phyloP scores from a whole-genome alignment of 208 protist genomes.

The Trypanosoma lewisi region DNA sequence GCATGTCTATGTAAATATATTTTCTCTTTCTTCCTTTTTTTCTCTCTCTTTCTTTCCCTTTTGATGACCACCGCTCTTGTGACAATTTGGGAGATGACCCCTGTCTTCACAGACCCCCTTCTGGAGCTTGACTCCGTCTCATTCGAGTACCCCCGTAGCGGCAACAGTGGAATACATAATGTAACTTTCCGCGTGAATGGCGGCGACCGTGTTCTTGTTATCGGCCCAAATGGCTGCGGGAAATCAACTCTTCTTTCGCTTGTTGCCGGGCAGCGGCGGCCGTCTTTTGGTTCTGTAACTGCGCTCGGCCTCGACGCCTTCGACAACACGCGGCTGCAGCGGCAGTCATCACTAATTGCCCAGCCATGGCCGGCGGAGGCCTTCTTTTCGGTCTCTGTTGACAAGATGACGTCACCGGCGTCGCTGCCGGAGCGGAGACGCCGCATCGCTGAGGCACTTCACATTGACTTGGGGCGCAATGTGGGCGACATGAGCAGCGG shows the following conservation, averaged over 20 bases:
- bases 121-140: conserved; percentile 31
- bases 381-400: conserved; percentile 75
- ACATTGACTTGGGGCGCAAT: conserved; percentile 39
- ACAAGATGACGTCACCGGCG: conserved; percentile 48
- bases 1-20: too few species aligned
- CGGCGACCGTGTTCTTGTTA: conserved; percentile 88
- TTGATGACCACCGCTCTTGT: neutral
- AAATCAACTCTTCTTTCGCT: conserved; percentile 95
- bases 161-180: conserved; percentile 22
- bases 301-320: conserved; percentile 73
- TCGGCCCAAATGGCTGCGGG: conserved; percentile 95
- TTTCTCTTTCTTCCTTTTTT: conserved; percentile 7
- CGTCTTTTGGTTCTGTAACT: conserved; percentile 45
- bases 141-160: conserved; percentile 46
- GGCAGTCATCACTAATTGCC: conserved; percentile 56
- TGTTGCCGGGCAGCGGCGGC: conserved; percentile 73
- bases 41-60: neutral
- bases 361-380: conserved; percentile 70
- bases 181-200: conserved; percentile 38
- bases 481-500: conserved; percentile 74
- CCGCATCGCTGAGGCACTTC: conserved; percentile 41
- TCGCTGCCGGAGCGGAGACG: conserved; percentile 28
- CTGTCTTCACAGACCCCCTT: conserved; percentile 20
- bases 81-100: neutral
- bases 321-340: conserved; percentile 67